Conservation (phyloP, 495 filamentous ascomycete species). For the Haplographium delicatum region DNA sequence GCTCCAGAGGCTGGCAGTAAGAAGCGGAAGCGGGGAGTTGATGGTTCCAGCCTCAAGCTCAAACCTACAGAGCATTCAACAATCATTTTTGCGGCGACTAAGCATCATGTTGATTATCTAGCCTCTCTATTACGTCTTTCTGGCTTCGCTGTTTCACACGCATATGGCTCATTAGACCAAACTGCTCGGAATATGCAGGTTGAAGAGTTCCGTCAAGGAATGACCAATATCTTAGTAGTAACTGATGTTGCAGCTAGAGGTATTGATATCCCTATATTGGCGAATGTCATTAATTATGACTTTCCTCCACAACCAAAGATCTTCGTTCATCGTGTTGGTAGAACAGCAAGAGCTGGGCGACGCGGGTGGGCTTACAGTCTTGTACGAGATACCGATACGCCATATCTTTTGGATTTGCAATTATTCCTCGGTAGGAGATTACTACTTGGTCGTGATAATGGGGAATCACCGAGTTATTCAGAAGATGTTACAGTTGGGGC, state of each 20-base stretch:
- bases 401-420: slow-evolving; percentile 92
- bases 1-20: slow-evolving; percentile 49
- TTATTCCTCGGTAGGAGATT: slow-evolving; percentile 82
- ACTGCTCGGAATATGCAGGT: slow-evolving; percentile 88
- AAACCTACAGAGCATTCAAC: slow-evolving; percentile 77
- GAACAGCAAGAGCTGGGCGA: slow-evolving; percentile 88
- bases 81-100: slow-evolving; percentile 89
- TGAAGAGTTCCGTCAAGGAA: slow-evolving; percentile 74
- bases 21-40: slow-evolving; percentile 63
- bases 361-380: slow-evolving; percentile 94
- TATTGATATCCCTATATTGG: slow-evolving; percentile 94
- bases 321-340: slow-evolving; percentile 92
- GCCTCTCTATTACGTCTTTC: slow-evolving; percentile 62
- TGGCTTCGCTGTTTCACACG: slow-evolving; percentile 85
- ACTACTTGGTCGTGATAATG: slow-evolving; percentile 55
- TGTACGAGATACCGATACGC: slow-evolving; percentile 74
- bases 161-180: slow-evolving; percentile 90
- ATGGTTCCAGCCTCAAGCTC: slow-evolving; percentile 39
- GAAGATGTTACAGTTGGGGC: slow-evolving; percentile 76
- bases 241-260: slow-evolving; percentile 96
- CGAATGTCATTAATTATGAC: slow-evolving; percentile 98
- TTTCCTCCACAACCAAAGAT: slow-evolving; percentile 96
- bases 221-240: slow-evolving; percentile 88
- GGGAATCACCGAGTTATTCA: slow-evolving; percentile 59
- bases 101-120: slow-evolving; percentile 97